Evolutionary conservation across 495 filamentous ascomycete species (phyloP), one percentile per base, ranked within the genome.

Genomic region (Xylaria palmicola): DNA sequence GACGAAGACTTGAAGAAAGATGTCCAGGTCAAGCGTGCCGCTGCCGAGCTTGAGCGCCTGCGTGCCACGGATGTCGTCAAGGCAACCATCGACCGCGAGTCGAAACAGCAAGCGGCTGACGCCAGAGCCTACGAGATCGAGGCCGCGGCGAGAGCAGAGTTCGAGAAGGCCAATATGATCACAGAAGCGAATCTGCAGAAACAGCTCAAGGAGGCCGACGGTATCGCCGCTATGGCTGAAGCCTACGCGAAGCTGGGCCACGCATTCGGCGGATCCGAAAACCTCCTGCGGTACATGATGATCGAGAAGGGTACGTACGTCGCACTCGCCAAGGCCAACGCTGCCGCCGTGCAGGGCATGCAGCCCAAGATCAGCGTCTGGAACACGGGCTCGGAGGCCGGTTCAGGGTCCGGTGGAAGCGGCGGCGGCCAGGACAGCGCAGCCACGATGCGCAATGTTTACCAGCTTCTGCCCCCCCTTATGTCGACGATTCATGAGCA

Each of bases 321-420:
- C 50, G 75, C 84, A 63, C 80, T 90, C 44, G 87, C 87, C 56
- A 83, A 86, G 63, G 85, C 85, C 43, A 90, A 90, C 65, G 90
- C 87, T 22, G 65, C 77, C 39, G 90, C 90, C 22, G 83, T 94
- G 72, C 77, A 86, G 44, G 90, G 90, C 49, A 75, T 94, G 64
- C 83, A 90, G 66, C 90, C 90, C 56, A 94, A 93, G 85, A 94
- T 94, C 74, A 91, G 85, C 49, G 82, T 91, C 9, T 94, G 90
- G 90, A 93, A 92, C 72, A 93, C 90, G 32, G 89, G 88, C 20
- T 72, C 73, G 49, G 75, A 78, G 54, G 72, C 68, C 10, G 74
- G 75, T 20, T 66, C 64, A 32, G 61, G 64, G 26, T 69, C 69
- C 26, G 75, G 47, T 36, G 57, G 37, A 51, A 60, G 45, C 34